Percentiles rank a stretch among this genome's conserved stretches.
Conservation (phyloP, 2,329 filamentous ascomycete genomes). For the Hypoxylon sp. region DNA sequence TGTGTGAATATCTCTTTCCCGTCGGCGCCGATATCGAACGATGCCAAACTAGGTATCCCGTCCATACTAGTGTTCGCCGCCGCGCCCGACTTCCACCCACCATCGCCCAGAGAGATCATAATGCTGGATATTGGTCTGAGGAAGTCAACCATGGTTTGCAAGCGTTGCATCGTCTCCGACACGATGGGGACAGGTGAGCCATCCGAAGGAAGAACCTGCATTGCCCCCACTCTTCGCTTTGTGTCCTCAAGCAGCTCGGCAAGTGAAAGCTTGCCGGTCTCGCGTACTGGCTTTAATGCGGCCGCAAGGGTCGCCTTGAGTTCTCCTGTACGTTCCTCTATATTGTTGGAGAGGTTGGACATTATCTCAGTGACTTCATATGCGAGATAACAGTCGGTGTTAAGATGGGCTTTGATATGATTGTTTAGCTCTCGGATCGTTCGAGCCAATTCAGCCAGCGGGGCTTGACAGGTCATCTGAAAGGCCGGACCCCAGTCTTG, state of each 20-base stretch:
- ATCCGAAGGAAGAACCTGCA: constrained; percentile 81
- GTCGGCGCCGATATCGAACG: constrained; percentile 90
- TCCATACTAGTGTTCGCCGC: constrained; percentile 70
- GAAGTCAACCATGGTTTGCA: constrained; percentile 90
- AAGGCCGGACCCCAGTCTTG: constrained; percentile 88
- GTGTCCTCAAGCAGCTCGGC: constrained; percentile 88
- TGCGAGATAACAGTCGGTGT: constrained; percentile 93
- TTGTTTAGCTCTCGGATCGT: constrained; percentile 90
- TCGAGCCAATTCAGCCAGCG: constrained; percentile 85
- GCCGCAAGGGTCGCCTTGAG: constrained; percentile 87
- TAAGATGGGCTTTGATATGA: constrained; percentile 87
- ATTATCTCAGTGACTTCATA: constrained; percentile 97
- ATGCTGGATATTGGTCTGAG: constrained; percentile 88
- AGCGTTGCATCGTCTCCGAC: constrained; percentile 84
- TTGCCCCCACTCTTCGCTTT: constrained; percentile 74
- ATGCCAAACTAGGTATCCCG: constrained; percentile 77
- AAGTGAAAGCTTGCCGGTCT: constrained; percentile 90
- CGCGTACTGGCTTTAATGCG: constrained; percentile 88
- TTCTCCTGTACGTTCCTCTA: constrained; percentile 88
- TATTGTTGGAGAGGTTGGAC: constrained; percentile 80
- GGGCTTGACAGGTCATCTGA: constrained; percentile 81
- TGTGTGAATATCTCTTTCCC: constrained; percentile 89
- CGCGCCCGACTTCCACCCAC: constrained; percentile 80
- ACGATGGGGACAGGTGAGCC: constrained; percentile 84
- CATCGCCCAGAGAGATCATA: constrained; percentile 91